These are phyloP conservation scores for Podaxis sp. DNA, from an alignment of 768 basidiomycete genomes.

Conservation along the genomic window DNA sequence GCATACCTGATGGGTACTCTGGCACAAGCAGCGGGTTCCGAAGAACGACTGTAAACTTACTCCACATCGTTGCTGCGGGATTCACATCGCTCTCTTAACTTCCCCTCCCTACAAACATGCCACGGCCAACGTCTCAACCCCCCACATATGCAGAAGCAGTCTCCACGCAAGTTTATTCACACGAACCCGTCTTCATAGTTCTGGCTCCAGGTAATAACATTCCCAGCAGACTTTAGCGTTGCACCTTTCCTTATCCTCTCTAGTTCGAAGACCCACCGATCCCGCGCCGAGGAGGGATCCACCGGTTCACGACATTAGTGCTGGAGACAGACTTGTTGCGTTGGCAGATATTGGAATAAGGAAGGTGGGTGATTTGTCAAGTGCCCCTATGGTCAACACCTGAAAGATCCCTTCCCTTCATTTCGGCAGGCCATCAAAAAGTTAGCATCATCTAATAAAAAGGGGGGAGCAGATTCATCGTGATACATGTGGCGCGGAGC, in stretches of 20 bases:
- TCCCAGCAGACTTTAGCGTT: neutral
- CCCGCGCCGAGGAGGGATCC: neutral
- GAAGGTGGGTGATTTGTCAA: neutral
- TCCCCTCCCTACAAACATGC: neutral
- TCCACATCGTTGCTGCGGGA: neutral
- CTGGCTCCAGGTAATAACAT: conserved; percentile 1
- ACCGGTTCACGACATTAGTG: conserved; percentile 15
- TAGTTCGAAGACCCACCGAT: neutral
- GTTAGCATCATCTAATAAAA: neutral
- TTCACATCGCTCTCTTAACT: neutral
- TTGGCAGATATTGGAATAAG: conserved; percentile 7
- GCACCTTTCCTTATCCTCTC: neutral
- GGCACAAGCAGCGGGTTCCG: too few species aligned
- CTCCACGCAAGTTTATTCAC: neutral
- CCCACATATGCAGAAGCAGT: conserved; percentile 9
- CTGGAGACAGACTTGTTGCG: conserved; percentile 13
- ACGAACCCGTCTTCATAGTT: conserved; percentile 4
- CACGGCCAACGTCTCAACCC: conserved; percentile 5
- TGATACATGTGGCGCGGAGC: neutral
- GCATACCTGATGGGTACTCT: too few species aligned
- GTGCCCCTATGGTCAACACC: neutral
- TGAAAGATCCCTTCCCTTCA: too few species aligned
- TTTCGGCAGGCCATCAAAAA: conserved; percentile 6
- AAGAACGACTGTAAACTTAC: neutral
- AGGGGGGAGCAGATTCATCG: neutral